Conservation (phyloP, 148 eudicot genomes). For the Tetragonia tetragonoides region DNA sequence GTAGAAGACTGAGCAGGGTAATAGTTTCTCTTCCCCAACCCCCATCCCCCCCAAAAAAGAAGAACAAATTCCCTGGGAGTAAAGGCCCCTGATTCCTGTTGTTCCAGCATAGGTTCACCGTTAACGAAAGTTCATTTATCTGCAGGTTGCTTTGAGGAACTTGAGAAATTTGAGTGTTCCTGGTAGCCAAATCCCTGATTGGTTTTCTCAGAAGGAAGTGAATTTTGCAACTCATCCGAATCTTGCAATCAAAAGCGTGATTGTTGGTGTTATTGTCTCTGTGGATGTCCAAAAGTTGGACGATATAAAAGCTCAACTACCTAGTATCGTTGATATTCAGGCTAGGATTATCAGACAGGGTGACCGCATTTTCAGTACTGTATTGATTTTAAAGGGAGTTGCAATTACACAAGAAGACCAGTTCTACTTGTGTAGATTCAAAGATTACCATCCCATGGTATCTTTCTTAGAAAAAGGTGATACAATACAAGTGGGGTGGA, state of each 20-base stretch:
- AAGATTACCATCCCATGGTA: conserved; percentile 40
- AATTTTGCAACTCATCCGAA: conserved; percentile 35
- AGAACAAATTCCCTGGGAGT: too few relatives aligned
- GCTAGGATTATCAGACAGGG: conserved; percentile 34
- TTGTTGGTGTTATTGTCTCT: conserved; percentile 47
- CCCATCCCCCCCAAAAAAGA: not conserved
- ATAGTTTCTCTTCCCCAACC: conserved; percentile 14
- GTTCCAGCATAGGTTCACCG: too few relatives aligned
- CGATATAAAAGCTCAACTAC: conserved; percentile 18
- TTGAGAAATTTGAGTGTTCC: conserved; percentile 43
- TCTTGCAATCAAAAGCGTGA: conserved; percentile 37
- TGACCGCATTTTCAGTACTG: conserved; percentile 21
- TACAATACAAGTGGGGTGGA: conserved; percentile 28
- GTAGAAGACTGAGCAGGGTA: conserved; percentile 45
- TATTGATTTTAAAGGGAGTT: conserved; percentile 33
- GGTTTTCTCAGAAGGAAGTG: conserved; percentile 41
- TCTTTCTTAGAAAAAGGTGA: conserved; percentile 43
- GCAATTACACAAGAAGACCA: conserved; percentile 49
- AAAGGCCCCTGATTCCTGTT: too few relatives aligned
- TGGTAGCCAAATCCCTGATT: conserved; percentile 52
- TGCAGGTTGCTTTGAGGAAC: conserved; percentile 50
- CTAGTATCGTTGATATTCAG: conserved; percentile 34
- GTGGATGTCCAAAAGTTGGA: conserved; percentile 27
- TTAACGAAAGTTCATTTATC: not conserved
- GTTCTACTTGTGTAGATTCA: conserved; percentile 48